A percentile compares a stretch with the other conserved stretches of the same genome.
These are phyloP conservation scores for Murraya paniculata DNA, from an alignment of 345 rosid species.

Conservation along the genomic window DNA sequence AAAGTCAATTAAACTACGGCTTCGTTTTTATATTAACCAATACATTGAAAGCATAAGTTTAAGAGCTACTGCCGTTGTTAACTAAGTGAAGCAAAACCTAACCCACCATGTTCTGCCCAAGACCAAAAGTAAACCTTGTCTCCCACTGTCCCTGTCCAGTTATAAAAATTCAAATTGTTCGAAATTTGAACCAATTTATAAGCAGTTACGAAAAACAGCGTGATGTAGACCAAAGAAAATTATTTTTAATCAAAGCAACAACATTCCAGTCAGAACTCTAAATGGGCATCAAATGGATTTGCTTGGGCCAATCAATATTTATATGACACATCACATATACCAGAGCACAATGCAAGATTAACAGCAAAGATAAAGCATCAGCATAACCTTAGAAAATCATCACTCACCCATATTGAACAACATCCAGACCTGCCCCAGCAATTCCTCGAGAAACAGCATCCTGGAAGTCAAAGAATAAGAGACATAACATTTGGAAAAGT, in stretches of 20 bases:
- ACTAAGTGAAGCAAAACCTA: not conserved
- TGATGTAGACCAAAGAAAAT: not conserved
- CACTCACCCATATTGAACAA: conserved; percentile 88
- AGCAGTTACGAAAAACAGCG: not conserved
- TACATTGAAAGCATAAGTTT: not conserved
- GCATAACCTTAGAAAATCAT: conserved; percentile 5
- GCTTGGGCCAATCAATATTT: not conserved
- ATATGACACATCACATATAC: not conserved
- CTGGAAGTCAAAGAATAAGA: conserved; percentile 39
- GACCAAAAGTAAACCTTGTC: not conserved
- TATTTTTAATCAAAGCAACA: not conserved
- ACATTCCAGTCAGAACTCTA: not conserved
- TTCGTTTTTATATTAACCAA: not conserved
- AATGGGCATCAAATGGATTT: not conserved
- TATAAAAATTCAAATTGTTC: not conserved
- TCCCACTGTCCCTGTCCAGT: not conserved
- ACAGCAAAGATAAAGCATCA: conserved; percentile 6
- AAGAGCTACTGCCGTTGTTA: too few relatives aligned
- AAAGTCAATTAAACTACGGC: not conserved
- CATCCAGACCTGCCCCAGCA: conserved; percentile 64
- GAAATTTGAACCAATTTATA: conserved; percentile 1
- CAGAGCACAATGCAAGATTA: not conserved
- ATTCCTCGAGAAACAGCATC: conserved; percentile 89
- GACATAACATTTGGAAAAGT: not conserved
- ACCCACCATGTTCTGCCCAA: not conserved